Evolutionary conservation across 2,329 filamentous ascomycete genomes (phyloP).

Genomic region (Orbilia ellipsospora): DNA sequence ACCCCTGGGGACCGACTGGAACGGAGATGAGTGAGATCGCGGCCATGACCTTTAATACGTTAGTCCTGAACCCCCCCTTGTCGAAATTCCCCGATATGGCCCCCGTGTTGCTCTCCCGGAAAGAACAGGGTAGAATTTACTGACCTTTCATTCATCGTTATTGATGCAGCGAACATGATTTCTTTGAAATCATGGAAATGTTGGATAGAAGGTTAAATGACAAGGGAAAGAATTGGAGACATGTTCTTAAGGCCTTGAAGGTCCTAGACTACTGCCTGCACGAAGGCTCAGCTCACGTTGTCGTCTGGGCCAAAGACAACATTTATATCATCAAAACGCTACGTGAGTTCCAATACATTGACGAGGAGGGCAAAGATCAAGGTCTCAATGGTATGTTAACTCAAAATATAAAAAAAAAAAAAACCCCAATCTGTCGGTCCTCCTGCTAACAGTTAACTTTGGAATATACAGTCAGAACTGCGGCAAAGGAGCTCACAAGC

Average conservation of each 20-base stretch:
- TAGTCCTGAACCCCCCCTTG: slow-evolving; percentile 63
- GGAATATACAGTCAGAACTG: slow-evolving; percentile 78
- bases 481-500: slow-evolving; percentile 93
- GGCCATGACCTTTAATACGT: slow-evolving; percentile 98
- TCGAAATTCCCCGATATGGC: neutral
- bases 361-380: slow-evolving; percentile 94
- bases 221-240: slow-evolving; percentile 99
- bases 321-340: slow-evolving; percentile 99
- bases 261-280: slow-evolving; percentile 98
- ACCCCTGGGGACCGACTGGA: slow-evolving; percentile 96
- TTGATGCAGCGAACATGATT: slow-evolving; percentile 81
- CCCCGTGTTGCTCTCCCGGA: neutral
- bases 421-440: too few species aligned
- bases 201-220: slow-evolving; percentile 98
- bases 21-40: slow-evolving; percentile 99
- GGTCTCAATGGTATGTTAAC: slow-evolving; percentile 84
- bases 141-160: slow-evolving; percentile 6
- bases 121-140: neutral
- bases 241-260: slow-evolving; percentile 96
- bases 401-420: too few species aligned
- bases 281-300: slow-evolving; percentile 94
- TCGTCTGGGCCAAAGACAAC: slow-evolving; percentile 98
- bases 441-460: slow-evolving; percentile 58
- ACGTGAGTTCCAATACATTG: slow-evolving; percentile 94
- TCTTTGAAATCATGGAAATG: slow-evolving; percentile 99